Base-by-base conservation (phyloP, 768 basidiomycete genomes). In the Kwoniella bestiolae region DNA sequence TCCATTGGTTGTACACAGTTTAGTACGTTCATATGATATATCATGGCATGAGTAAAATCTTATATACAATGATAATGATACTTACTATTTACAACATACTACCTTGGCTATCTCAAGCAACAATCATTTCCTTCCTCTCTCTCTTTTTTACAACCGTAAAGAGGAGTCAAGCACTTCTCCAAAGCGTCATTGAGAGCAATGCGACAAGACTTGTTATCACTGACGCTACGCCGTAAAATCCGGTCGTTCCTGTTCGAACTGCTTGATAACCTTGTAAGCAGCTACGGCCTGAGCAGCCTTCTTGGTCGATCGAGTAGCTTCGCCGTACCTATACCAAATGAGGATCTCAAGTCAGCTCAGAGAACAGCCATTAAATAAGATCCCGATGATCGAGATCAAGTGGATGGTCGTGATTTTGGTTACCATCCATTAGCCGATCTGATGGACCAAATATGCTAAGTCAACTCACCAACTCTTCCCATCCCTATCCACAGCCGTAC, bases 201-300 rank as follows among this genome's bases (percentile, higher is more conserved):
- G n/a, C n/a, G n/a, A n/a, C n/a, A n/a, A n/a, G n/a, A n/a, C n/a
- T n/a, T n/a, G n/a, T n/a, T n/a, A n/a, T n/a, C n/a, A n/a, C n/a
- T n/a, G 50, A 51, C 2, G 50, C n/a, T 55, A 55, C 16, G 31
- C 52, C 52, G 31, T 34, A n/a, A 52, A 60, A 35, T 50, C 65
- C 23, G 34, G 47, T 56, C 47, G 31, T 16, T 52, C 69, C 14
- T 51, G 52, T 14, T 57, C 63, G 35, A 76, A 49, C 47, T 74
- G 51, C 45, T 38, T 12, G 44, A 66, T 66, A 21, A 77, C 51
- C 26, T 77, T 73, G 47, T 65, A 74, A 6, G 76, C 76, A 18
- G 76, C 73, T 25, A 71, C 57, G 5, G 70, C 67, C 46, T 49
- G 34, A 2, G 71, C 76, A 3, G 52, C 53, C 56, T 73, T 69